Percentiles rank a stretch among this genome's conserved stretches.
Conservation (phyloP, 305 asterid species). For the Rubia tinctorum region DNA sequence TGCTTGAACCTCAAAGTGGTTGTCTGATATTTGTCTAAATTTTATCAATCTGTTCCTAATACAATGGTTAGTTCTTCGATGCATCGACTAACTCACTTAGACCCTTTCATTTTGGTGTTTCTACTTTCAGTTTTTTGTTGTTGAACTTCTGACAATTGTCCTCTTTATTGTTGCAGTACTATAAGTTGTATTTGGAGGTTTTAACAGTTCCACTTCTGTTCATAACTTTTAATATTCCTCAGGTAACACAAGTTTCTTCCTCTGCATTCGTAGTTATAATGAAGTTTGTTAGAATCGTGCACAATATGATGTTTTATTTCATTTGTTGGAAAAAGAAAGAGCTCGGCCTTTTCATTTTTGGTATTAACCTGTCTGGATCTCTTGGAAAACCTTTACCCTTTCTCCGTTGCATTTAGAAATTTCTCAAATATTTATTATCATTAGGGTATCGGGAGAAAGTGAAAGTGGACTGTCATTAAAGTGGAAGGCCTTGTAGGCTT, state of each 20-base stretch:
- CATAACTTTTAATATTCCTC: slow-evolving; percentile 63
- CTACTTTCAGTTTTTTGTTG: slow-evolving; percentile 10
- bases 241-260: slow-evolving; percentile 40
- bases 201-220: slow-evolving; percentile 62
- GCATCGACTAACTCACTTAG: neutral
- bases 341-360: neutral
- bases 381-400: neutral
- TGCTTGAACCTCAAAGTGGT: slow-evolving; percentile 3
- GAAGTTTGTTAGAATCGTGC: neutral
- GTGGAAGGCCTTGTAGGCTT: neutral
- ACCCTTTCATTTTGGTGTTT: neutral
- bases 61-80: neutral
- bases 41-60: neutral
- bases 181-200: slow-evolving; percentile 59
- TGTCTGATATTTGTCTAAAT: neutral
- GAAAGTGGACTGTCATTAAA: neutral
- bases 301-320: neutral
- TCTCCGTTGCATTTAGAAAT: no score
- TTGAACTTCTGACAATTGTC: slow-evolving; percentile 22
- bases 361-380: neutral
- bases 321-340: neutral
- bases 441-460: neutral
- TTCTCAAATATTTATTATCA: neutral
- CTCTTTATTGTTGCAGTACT: slow-evolving; percentile 41
- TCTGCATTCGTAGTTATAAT: neutral